These are phyloP conservation scores for Steccherinum ochraceum DNA, from an alignment of 768 basidiomycete genomes.

Conservation along the genomic window DNA sequence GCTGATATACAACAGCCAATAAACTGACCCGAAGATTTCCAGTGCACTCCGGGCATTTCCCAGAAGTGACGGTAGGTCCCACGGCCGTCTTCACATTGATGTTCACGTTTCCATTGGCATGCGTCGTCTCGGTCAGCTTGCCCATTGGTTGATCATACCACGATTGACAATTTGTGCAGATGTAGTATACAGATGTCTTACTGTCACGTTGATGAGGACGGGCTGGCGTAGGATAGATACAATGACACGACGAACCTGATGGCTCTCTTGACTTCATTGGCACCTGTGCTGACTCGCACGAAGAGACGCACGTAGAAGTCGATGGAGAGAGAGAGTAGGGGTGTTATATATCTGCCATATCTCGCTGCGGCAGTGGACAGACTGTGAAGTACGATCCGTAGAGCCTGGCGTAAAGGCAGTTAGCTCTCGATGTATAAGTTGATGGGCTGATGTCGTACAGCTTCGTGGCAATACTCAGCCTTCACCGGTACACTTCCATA, in stretches of 20 bases:
- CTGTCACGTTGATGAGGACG: slow-evolving; percentile 34
- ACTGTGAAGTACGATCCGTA: slow-evolving; percentile 85
- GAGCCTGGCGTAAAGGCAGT: slow-evolving; percentile 49
- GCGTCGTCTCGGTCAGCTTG: slow-evolving; percentile 54
- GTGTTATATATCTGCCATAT: slow-evolving; percentile 90
- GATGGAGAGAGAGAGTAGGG: slow-evolving; percentile 85
- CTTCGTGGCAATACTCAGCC: slow-evolving; percentile 95
- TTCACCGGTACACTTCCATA: slow-evolving; percentile 90
- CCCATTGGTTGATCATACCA: slow-evolving; percentile 86
- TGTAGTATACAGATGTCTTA: slow-evolving; percentile 79
- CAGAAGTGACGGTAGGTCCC: slow-evolving; percentile 54
- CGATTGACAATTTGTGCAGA: slow-evolving; percentile 80
- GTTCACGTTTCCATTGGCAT: slow-evolving; percentile 52
- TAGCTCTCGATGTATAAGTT: slow-evolving; percentile 1
- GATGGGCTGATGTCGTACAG: slow-evolving; percentile 39
- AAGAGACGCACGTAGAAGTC: slow-evolving; percentile 97
- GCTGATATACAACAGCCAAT: not conserved
- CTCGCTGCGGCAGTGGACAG: slow-evolving; percentile 83
- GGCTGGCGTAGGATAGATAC: not conserved
- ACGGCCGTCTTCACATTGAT: slow-evolving; percentile 63
- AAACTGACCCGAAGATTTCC: slow-evolving; percentile 62
- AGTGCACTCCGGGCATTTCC: slow-evolving; percentile 79
- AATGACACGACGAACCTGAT: slow-evolving; percentile 55
- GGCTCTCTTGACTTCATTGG: slow-evolving; percentile 78
- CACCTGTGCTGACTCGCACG: slow-evolving; percentile 65